phyloP scores from a whole-genome alignment of 164 flowering plant genomes.

The Aristolochia contorta region DNA sequence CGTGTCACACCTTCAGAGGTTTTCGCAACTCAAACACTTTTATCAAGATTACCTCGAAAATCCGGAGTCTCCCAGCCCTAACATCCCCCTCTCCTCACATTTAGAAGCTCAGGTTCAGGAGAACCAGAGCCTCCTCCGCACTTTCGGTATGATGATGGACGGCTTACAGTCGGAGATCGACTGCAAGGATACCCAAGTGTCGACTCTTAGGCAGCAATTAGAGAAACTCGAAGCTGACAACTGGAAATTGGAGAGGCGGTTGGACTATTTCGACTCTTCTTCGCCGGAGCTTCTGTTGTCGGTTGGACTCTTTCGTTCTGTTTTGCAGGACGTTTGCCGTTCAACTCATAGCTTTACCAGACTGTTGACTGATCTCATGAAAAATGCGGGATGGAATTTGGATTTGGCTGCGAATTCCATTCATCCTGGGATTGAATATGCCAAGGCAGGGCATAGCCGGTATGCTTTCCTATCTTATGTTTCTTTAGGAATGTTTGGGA shows the following conservation, averaged over 20 bases:
- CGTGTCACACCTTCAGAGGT: constrained; percentile 50
- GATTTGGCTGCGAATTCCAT: constrained; percentile 63
- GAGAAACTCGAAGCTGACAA: constrained; percentile 35
- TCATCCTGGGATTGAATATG: constrained; percentile 46
- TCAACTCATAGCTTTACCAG: constrained; percentile 49
- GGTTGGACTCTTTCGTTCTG: constrained; percentile 54
- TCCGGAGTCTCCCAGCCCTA: constrained; percentile 17
- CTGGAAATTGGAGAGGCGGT: constrained; percentile 30
- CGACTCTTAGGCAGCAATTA: constrained; percentile 38
- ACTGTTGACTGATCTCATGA: constrained; percentile 66
- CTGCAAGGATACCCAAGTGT: constrained; percentile 45
- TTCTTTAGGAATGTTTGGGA: constrained; percentile 67
- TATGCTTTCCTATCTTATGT: constrained; percentile 81
- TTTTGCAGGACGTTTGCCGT: constrained; percentile 49
- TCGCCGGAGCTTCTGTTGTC: constrained; percentile 38
- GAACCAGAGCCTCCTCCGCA: constrained; percentile 78
- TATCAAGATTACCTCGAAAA: constrained; percentile 23
- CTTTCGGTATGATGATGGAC: constrained; percentile 51
- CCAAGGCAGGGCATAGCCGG: constrained; percentile 47
- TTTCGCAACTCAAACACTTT: constrained; percentile 51
- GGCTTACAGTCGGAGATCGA: constrained; percentile 77
- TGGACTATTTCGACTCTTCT: constrained; percentile 20
- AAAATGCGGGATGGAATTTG: constrained; percentile 78
- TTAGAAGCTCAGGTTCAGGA: constrained; percentile 83
- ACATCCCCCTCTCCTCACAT: constrained; percentile 40